Base-by-base conservation (phyloP, 2,329 filamentous ascomycete species). In the Phialemoniopsis sp. region DNA sequence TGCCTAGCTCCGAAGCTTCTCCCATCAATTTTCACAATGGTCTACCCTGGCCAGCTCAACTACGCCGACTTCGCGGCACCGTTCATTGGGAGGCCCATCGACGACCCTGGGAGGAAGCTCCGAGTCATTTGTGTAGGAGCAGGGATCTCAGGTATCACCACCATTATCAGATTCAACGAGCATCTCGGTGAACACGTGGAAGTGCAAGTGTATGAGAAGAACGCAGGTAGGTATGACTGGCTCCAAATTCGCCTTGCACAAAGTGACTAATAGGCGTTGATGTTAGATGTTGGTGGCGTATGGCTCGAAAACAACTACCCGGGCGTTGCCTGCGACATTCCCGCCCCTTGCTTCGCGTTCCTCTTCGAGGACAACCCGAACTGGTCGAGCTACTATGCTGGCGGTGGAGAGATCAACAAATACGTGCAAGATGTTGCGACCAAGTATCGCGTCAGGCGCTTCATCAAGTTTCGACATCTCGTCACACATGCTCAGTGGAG, bases 271-370 rank as follows among this genome's bases (percentile, higher is more conserved):
- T n/a, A n/a, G n/a, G n/a, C 5, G 5, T 8, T 17, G 9, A 18
- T 3, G 3, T 19, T 15, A 29, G 33, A 12, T 3, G 33, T 46
- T 6, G 40, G 42, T 2, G 48, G 48, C 9, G 45, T 43, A 5
- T 50, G 48, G 48, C 17, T 36, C 6, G 48, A 49, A 35, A 50
- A 50, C 41, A 29, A 38, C 4, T 51, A 51, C 16, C 48, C 48
- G 0, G 48, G 48, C 3, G 43, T 42, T n/a, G 45, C 43, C 4
- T 51, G 48, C 38, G 48, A 50, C 29, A 47, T 50, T 15, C 48
- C 46, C 4, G 36, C 31, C 8, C 32, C 32, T 8, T 30, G 21
- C 12, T 37, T 37, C 10, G 35, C 19, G 4, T 39, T 42, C 32
- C 34, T 39, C 40, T 21, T 51, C 34, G 40, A 44, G 37, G 32